Conservation (phyloP, 2,329 filamentous ascomycete genomes). For the Fusarium anthophilum region DNA sequence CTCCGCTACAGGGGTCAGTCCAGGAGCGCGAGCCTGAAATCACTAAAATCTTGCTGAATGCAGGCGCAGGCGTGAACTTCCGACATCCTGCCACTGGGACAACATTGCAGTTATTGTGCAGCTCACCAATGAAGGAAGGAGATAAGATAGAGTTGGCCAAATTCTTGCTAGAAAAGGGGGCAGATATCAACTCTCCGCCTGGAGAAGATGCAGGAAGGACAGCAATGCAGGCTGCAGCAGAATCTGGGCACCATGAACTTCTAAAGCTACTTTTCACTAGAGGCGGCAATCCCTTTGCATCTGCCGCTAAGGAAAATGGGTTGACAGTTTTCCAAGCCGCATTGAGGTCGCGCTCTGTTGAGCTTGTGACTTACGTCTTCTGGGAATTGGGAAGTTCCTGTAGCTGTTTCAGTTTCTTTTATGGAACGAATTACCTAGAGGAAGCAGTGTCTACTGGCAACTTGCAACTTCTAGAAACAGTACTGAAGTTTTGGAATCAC, state of each 20-base stretch:
- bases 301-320: fast-evolving
- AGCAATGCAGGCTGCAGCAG: not conserved
- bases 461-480: fast-evolving
- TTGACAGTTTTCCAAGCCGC: not conserved
- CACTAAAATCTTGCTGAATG: not conserved
- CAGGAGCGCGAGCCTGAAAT: fast-evolving
- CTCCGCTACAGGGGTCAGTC: not conserved
- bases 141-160: not conserved
- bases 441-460: not conserved
- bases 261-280: fast-evolving
- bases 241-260: not conserved
- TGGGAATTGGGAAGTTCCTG: not conserved
- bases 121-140: fast-evolving
- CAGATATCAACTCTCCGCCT: not conserved
- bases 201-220: not conserved
- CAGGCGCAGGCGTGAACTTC: not conserved
- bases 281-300: not conserved
- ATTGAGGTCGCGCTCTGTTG: not conserved
- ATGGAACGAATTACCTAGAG: not conserved
- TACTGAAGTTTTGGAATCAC: fast-evolving
- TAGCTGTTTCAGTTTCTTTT: fast-evolving
- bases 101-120: not conserved
- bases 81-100: not conserved
- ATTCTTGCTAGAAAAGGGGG: not conserved
- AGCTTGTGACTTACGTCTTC: not conserved